A percentile compares a stretch with the other conserved stretches of the same genome.
Conservation (phyloP, 2,329 filamentous ascomycete species). For the Fusarium sp. region DNA sequence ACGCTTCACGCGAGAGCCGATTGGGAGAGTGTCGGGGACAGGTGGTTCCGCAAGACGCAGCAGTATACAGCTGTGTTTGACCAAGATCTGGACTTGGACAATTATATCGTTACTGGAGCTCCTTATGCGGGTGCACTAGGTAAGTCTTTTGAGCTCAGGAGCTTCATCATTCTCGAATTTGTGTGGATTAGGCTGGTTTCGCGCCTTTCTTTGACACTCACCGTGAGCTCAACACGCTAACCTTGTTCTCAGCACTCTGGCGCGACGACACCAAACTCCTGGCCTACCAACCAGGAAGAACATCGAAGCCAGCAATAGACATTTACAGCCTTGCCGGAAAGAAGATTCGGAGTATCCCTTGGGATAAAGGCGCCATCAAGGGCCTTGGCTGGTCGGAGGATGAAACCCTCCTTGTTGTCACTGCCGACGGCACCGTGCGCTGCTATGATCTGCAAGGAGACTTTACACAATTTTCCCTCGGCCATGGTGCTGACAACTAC, state of each 20-base stretch:
- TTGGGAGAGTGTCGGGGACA: constrained; percentile 94
- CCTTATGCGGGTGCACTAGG: constrained; percentile 94
- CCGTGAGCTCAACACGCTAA: constrained; percentile 12
- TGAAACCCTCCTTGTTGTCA: constrained; percentile 89
- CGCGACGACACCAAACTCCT: constrained; percentile 89
- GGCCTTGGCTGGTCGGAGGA: constrained; percentile 97
- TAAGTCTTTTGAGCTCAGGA: constrained; percentile 58
- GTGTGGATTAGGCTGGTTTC: background rate
- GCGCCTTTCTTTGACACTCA: background rate
- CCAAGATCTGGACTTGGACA: constrained; percentile 92
- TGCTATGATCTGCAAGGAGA: constrained; percentile 95
- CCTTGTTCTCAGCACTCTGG: constrained; percentile 75
- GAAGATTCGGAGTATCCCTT: constrained; percentile 85
- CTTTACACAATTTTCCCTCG: constrained; percentile 93
- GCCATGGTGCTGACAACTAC: constrained; percentile 88
- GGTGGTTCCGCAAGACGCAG: constrained; percentile 94
- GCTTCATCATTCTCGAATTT: background rate
- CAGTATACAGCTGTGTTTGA: constrained; percentile 95
- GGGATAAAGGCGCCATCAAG: constrained; percentile 90
- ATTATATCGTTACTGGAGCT: constrained; percentile 91
- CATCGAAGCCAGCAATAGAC: constrained; percentile 86
- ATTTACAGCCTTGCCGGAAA: constrained; percentile 95
- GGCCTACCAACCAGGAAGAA: constrained; percentile 77
- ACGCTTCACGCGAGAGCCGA: constrained; percentile 79
- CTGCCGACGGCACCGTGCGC: constrained; percentile 88